These are phyloP conservation scores for Diaporthe sp. DNA, from an alignment of 2,329 filamentous ascomycete species.

Conservation along the genomic window DNA sequence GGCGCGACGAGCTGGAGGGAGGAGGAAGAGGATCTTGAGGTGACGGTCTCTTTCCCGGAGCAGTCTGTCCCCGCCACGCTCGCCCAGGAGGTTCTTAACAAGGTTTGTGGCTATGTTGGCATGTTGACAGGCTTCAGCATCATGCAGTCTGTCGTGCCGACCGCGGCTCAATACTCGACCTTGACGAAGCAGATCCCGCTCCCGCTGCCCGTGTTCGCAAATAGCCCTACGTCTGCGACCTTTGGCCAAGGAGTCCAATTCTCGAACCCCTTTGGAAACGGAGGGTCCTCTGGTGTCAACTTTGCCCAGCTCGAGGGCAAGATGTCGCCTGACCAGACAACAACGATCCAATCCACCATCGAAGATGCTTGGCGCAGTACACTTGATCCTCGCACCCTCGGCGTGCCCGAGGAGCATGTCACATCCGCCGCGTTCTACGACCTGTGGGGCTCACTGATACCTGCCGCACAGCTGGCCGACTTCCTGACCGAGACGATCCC, in stretches of 20 bases:
- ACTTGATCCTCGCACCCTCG: conserved; percentile 56
- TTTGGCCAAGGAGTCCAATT: conserved; percentile 41
- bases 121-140: conserved; percentile 62
- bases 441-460: conserved; percentile 64
- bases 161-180: conserved; percentile 56
- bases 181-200: conserved; percentile 60
- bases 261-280: conserved; percentile 44
- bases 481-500: conserved; percentile 55
- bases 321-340: conserved; percentile 57
- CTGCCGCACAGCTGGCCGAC: conserved; percentile 62
- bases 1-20: conserved; percentile 44
- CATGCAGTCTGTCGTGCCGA: conserved; percentile 61
- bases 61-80: conserved; percentile 58
- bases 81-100: conserved; percentile 59
- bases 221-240: conserved; percentile 11
- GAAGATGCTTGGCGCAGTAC: conserved; percentile 60
- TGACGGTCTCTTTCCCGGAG: conserved; percentile 63
- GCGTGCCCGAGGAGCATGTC: conserved; percentile 57
- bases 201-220: conserved; percentile 44
- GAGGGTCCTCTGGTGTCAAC: conserved; percentile 30
- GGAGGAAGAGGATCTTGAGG: conserved; percentile 53
- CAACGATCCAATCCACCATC: conserved; percentile 58
- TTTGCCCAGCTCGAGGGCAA: conserved; percentile 39
- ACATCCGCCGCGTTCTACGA: conserved; percentile 65
- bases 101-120: conserved; percentile 61